Base-by-base conservation (phyloP, 1,139 yeast species). In the Saccharomyces hybrid region DNA sequence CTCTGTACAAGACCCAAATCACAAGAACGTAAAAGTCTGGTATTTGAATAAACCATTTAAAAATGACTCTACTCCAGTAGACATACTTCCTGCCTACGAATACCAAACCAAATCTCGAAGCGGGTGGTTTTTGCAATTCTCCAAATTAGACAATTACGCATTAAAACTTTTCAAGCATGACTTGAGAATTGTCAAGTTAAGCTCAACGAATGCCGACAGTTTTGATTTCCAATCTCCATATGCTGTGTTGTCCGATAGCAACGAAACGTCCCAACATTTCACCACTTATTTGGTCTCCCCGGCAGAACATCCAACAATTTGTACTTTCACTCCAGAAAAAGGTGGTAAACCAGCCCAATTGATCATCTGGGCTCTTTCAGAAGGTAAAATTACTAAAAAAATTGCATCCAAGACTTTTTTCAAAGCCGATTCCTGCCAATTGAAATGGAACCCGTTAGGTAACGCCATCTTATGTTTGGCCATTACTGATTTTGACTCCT, bases 371-470 rank as follows among this genome's bases (percentile, higher is more conserved):
- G 70, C 78, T 81, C 87, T 71, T 77, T 85, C 64, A 14, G 65
- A 72, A 50, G 84, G 89, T 46, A 81, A 82, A 66, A 86, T 90
- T 67, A 76, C 79, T 56, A 88, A 85, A 63, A 93, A 97, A 29
- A 84, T 89, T 51, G 86, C 96, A 53, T 83, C 85, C 59, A 93
- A 93, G 71, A 83, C 88, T 56, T 89, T 95, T 66, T 93, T 93
- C 80, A 91, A 91, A 75, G 98, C 98, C 49, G 99, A 95, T 69
- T 82, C 86, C 64, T 95, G 97, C 71, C 86, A 82, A 64, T 81
- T 93, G 75, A 86, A 83, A 70, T 95, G 99, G 99, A 95, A 95
- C 72, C 79, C 84, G 48, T 78, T 90, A 61, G 99, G 99, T 55
- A 95, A 98, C 59, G 96, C 98, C 9, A 78, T 93, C 61, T 77